Percentiles rank a stretch among this genome's conserved stretches.
Conservation (phyloP, 1,284 basidiomycete genomes). For the Rhodofomes roseus region DNA sequence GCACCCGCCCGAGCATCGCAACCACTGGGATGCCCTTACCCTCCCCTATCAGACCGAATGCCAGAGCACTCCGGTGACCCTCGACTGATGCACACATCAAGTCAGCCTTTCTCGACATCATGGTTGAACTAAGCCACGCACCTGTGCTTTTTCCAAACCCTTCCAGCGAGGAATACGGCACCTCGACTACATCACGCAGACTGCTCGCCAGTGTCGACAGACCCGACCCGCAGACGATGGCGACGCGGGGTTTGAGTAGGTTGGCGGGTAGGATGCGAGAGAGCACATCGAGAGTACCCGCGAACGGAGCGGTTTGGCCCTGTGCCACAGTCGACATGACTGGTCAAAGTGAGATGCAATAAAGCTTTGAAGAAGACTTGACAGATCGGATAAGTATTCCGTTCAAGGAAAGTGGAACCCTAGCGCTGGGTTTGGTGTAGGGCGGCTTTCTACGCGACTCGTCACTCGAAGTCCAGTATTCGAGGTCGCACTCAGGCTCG, state of each 20-base stretch:
- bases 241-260: conserved; percentile 58
- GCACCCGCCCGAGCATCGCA: conserved; percentile 79
- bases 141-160: conserved; percentile 76
- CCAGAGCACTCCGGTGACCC: conserved; percentile 75
- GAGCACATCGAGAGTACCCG: conserved; percentile 36
- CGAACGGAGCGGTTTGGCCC: conserved; percentile 24
- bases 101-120: neutral
- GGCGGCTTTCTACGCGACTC: too few species aligned
- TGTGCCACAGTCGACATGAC: neutral
- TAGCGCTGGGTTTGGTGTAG: neutral
- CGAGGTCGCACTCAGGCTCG: too few species aligned
- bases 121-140: conserved; percentile 26
- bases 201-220: conserved; percentile 60
- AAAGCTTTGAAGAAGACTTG: neutral
- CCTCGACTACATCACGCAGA: conserved; percentile 48
- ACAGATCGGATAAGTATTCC: too few species aligned
- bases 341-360: neutral
- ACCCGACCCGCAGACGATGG: conserved; percentile 78
- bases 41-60: conserved; percentile 70
- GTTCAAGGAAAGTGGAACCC: neutral
- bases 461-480: too few species aligned
- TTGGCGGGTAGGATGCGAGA: conserved; percentile 34
- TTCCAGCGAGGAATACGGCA: conserved; percentile 59
- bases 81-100: conserved; percentile 40
- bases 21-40: conserved; percentile 66